Evolutionary conservation across 176 grass and related monocot species (phyloP), one percentile per base, ranked within the genome.

Genomic region (Triticum monococcum): DNA sequence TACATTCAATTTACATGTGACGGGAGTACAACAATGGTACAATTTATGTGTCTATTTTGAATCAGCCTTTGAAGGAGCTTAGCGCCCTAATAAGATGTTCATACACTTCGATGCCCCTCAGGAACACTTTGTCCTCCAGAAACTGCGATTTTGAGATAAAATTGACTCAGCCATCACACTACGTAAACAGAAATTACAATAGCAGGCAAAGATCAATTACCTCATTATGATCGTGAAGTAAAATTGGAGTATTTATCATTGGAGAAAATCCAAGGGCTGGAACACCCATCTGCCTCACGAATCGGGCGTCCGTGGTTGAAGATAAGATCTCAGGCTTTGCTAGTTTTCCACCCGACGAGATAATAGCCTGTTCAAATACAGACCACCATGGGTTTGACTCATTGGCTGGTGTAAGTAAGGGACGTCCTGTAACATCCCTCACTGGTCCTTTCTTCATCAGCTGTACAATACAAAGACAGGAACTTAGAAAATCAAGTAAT

Each of bases 151-250:
- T 37, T 71, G 3, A 69, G 26, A 30, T 25, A 20, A 43, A 6
- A 70, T 4, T 45, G 5, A 45, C 37, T 81, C 72, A 23, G 43
- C 43, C 68, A 56, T 76, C 59, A 83, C 30, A 8, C n/a, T 74
- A 64, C 12, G 18, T 25, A 72, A 54, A 77, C 33, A 72, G 23
- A 9, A 23, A 57, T 68, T 79, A 59, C n/a, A 5, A 30, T 41
- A 75, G 13, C 7, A 40, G 9, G n/a, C 45, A 31, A 74, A 50
- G 46, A 77, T 32, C 11, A 16, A 3, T 22, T 41, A 94, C 97
- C 90, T 98, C 97, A 31, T 96, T 96, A 78, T 98, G 80, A 64
- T 98, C 97, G 31, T 98, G 97, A 54, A 98, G 90, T 77, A 98
- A 70, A 79, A 98, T 91, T 22, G 97, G 94, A 80, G 93, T 98